A percentile compares a stretch with the other conserved stretches of the same genome.
phyloP scores from a whole-genome alignment of 2,329 filamentous ascomycete species.

The Penicillium sp. region DNA sequence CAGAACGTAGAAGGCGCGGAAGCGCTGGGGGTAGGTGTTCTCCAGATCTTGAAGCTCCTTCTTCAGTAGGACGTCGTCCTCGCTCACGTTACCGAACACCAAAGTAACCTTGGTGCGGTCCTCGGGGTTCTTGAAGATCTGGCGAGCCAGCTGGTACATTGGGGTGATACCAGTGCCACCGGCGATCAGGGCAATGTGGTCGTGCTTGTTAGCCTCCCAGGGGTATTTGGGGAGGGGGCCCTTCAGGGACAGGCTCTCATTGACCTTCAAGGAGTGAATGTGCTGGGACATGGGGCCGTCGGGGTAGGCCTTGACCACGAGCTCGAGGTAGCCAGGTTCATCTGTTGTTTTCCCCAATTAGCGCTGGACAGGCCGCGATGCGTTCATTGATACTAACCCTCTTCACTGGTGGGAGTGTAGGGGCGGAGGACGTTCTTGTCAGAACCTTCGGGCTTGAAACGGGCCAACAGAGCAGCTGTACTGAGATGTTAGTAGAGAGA shows the following conservation, averaged over 20 bases:
- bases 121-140: constrained; percentile 91
- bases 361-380: neutral
- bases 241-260: constrained; percentile 85
- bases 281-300: constrained; percentile 88
- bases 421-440: constrained; percentile 85
- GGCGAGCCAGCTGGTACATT: constrained; percentile 90
- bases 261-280: constrained; percentile 74
- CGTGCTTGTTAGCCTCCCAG: constrained; percentile 87
- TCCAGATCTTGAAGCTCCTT: constrained; percentile 79
- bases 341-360: constrained; percentile 45
- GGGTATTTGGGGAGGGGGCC: constrained; percentile 91
- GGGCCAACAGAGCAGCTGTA: constrained; percentile 73
- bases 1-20: constrained; percentile 90
- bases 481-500: constrained; percentile 8
- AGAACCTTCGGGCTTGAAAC: constrained; percentile 77
- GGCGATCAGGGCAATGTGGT: constrained; percentile 67
- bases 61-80: constrained; percentile 90
- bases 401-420: constrained; percentile 88
- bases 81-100: constrained; percentile 81
- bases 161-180: constrained; percentile 96
- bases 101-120: constrained; percentile 98
- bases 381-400: constrained; percentile 54
- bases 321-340: constrained; percentile 72
- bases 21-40: constrained; percentile 91
- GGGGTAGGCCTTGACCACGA: constrained; percentile 88